Percentiles rank a stretch among this genome's conserved stretches.
Evolutionary conservation across 139 green algal species (phyloP).

Genomic region (Yamagishiella unicocca): DNA sequence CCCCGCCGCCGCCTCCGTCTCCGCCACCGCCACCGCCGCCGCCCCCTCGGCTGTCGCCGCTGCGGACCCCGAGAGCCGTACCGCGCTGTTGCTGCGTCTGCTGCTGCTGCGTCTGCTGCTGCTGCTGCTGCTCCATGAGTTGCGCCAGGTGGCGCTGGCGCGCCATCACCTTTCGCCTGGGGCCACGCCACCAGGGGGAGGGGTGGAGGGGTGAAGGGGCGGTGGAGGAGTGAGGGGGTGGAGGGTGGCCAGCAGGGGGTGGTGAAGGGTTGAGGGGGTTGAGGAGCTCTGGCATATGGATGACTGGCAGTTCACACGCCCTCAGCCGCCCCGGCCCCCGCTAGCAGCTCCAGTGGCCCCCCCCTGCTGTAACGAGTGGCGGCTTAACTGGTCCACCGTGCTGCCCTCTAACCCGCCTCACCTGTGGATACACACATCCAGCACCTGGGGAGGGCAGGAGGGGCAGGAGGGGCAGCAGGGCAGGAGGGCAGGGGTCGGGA

Average conservation of each 20-base stretch:
- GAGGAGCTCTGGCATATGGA: too few species aligned
- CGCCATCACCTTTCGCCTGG: background rate
- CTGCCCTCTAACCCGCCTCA: background rate
- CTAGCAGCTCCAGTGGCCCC: too few species aligned
- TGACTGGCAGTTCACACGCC: too few species aligned
- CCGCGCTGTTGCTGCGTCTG: background rate
- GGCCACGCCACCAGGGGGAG: too few species aligned
- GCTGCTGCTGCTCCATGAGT: background rate
- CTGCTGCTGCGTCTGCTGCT: background rate
- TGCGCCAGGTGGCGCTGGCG: background rate
- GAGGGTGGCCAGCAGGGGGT: too few species aligned
- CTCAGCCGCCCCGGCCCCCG: too few species aligned
- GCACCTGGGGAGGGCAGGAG: constrained; percentile 43
- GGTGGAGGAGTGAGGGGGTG: background rate
- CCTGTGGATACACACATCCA: constrained; percentile 82
- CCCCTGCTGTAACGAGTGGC: too few species aligned
- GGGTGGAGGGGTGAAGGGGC: too few species aligned
- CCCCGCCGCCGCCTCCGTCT: background rate
- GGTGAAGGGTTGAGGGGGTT: too few species aligned
- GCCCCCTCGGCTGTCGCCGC: background rate
- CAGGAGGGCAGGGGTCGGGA: background rate
- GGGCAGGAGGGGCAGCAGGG: background rate
- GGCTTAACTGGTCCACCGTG: too few species aligned
- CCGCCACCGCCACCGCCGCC: constrained; percentile 19
- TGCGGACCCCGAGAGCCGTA: background rate